Percentiles rank a stretch among this genome's conserved stretches.
phyloP scores from a whole-genome alignment of 352 stramenopile species.

The Phytophthora cajani region DNA sequence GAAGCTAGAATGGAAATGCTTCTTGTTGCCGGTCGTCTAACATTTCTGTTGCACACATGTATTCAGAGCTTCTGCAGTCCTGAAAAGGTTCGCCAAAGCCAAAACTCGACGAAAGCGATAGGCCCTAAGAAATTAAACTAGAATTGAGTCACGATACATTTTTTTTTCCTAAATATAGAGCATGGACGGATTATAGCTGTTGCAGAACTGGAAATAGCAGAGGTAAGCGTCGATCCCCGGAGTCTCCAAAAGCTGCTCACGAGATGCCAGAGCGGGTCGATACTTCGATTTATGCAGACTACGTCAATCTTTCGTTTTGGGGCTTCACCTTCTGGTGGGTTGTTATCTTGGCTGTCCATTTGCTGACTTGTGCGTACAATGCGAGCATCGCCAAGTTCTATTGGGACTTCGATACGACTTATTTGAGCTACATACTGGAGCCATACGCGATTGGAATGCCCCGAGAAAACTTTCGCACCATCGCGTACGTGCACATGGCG shows the following conservation, averaged over 20 bases:
- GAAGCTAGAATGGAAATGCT: background rate
- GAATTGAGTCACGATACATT: background rate
- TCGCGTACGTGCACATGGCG: constrained; percentile 30
- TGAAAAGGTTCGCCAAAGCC: background rate
- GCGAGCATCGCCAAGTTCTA: constrained; percentile 31
- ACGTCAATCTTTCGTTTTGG: constrained; percentile 12
- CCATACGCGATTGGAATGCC: constrained; percentile 36
- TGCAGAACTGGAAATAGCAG: background rate
- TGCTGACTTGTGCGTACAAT: constrained; percentile 22
- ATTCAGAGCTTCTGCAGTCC: background rate
- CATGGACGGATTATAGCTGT: background rate
- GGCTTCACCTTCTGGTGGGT: constrained; percentile 35
- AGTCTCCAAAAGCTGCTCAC: background rate
- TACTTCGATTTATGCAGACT: background rate
- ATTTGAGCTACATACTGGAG: constrained; percentile 30
- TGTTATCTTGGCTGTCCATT: constrained; percentile 22
- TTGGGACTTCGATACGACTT: constrained; percentile 23
- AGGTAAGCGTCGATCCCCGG: background rate
- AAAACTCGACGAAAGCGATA: background rate
- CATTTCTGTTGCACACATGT: background rate
- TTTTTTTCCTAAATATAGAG: no score
- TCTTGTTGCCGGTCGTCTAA: no score
- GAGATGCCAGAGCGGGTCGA: background rate
- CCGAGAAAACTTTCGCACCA: constrained; percentile 17
- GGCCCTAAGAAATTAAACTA: no score